Evolutionary conservation across 192 early-diverging fungal species (phyloP), one percentile per base, ranked within the genome.

Genomic region (Gigaspora rosea): DNA sequence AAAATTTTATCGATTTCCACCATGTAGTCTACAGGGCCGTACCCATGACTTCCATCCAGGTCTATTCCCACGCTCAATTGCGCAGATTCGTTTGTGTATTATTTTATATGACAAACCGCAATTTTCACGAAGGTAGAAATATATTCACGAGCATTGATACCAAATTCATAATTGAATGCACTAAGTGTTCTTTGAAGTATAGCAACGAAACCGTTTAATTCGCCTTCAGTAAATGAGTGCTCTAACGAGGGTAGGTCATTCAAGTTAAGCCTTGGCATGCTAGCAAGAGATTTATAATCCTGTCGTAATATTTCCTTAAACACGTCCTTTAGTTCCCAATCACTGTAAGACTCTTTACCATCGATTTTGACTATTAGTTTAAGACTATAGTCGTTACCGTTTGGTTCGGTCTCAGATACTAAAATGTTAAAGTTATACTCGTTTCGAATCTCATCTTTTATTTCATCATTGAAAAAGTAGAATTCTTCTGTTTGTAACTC

Each of bases 11-110:
- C 22, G 1, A 76, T 63, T 32, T 20, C 49, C 33, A 76, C 65
- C 32, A 77, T 59, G 49, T 77, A 77, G 65, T 77, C 76, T 20
- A 77, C 52, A 75, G 49, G 35, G 16, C 74, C 74, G 63, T 64
- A 47, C 18, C 74, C 76, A 41, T 35, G 76, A 77, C 64, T 77
- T 68, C 65, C 65, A 50, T 77, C 50, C 36, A 77, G 46, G 2
- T 51, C 50, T 58, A 49, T 58, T 75, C 56, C 76, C 16, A 54
- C 64, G 54, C 52, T 33, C 27, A 72, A 57, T 35, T 46, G 1
- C 56, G 54, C 12, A 36, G 51, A 56, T 18, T 72, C 52, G 36
- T 72, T 72, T 72, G 41, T 72, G 54, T 72, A 4, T 1, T 72
- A 12, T 13, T 57, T 52, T 57, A 72, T 33, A 27, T n/a, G n/a